Percentiles rank a stretch among this genome's conserved stretches.
Evolutionary conservation across 208 protist species (phyloP).

Genomic region (Novymonas esmeraldas): DNA sequence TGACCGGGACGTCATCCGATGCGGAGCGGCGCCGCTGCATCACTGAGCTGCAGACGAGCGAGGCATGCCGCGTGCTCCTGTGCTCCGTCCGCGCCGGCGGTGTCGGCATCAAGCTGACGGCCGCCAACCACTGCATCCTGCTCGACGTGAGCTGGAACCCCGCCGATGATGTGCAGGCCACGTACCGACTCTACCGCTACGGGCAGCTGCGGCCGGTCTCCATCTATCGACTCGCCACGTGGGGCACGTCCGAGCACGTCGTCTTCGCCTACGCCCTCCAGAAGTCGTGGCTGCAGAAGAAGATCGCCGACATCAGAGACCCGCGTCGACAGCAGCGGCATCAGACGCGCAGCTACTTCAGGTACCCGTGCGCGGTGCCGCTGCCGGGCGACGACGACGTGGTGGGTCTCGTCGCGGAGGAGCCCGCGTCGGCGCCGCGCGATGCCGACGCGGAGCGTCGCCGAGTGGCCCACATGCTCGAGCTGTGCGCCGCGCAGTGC

Average conservation of each 20-base stretch:
- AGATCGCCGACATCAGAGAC: constrained; percentile 79
- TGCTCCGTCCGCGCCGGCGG: constrained; percentile 93
- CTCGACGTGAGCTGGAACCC: constrained; percentile 96
- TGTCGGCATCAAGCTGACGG: constrained; percentile 93
- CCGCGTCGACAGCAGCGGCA: constrained; percentile 78
- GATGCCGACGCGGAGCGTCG: background rate
- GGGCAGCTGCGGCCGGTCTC: constrained; percentile 91
- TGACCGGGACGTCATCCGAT: constrained; percentile 47
- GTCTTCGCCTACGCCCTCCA: constrained; percentile 88
- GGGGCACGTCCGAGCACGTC: constrained; percentile 93
- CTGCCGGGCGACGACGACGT: constrained; percentile 31
- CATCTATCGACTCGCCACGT: constrained; percentile 93
- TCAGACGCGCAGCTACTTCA: constrained; percentile 68
- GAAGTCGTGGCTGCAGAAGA: constrained; percentile 89
- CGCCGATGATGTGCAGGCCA: constrained; percentile 89
- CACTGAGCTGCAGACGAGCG: constrained; percentile 60
- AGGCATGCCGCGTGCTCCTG: constrained; percentile 66
- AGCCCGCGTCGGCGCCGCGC: background rate
- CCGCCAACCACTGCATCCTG: constrained; percentile 94
- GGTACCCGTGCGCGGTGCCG: constrained; percentile 68
- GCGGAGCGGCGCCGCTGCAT: constrained; percentile 58
- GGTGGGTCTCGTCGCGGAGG: background rate
- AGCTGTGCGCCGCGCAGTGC: constrained; percentile 42
- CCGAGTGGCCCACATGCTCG: constrained; percentile 8
- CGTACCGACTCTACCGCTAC: constrained; percentile 94